These are phyloP conservation scores for Phytophthora cajani DNA, from an alignment of 352 stramenopile species.

Conservation along the genomic window DNA sequence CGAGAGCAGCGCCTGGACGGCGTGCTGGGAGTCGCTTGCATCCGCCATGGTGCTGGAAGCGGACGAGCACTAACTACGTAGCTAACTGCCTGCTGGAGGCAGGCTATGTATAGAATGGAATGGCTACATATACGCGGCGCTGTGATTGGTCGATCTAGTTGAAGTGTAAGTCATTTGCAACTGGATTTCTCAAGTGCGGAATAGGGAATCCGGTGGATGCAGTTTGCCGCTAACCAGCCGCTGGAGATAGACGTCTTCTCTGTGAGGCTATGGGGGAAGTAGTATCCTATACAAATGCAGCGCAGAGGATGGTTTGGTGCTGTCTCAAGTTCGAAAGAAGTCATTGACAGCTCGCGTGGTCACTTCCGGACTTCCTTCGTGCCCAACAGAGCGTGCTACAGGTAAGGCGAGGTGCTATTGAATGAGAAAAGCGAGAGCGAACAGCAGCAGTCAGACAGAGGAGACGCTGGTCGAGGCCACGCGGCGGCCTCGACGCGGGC, in stretches of 20 bases:
- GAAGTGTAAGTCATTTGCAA: constrained; percentile 12
- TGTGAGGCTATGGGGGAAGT: too few relatives aligned
- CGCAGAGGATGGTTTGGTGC: too few relatives aligned
- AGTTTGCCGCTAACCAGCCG: background rate
- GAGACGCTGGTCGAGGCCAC: constrained; percentile 15
- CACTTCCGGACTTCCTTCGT: constrained; percentile 12
- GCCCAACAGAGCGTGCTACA: background rate
- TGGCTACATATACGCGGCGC: background rate
- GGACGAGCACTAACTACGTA: background rate
- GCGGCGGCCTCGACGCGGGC: constrained; percentile 29
- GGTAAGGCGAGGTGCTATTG: constrained; percentile 6
- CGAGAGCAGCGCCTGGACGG: constrained; percentile 52
- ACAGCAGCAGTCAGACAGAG: constrained; percentile 20
- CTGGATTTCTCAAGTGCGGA: background rate
- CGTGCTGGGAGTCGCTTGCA: constrained; percentile 47
- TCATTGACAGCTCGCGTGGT: background rate
- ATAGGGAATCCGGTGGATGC: background rate
- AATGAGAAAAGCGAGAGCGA: constrained; percentile 24
- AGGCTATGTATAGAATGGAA: constrained; percentile 15
- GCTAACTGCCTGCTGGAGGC: background rate
- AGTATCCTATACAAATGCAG: too few relatives aligned
- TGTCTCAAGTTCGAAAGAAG: background rate
- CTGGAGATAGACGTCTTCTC: too few relatives aligned
- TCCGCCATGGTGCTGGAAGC: constrained; percentile 20
- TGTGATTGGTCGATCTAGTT: constrained; percentile 25